Evolutionary conservation across 768 basidiomycete genomes (phyloP).

Genomic region (Podaxis rugospora): DNA sequence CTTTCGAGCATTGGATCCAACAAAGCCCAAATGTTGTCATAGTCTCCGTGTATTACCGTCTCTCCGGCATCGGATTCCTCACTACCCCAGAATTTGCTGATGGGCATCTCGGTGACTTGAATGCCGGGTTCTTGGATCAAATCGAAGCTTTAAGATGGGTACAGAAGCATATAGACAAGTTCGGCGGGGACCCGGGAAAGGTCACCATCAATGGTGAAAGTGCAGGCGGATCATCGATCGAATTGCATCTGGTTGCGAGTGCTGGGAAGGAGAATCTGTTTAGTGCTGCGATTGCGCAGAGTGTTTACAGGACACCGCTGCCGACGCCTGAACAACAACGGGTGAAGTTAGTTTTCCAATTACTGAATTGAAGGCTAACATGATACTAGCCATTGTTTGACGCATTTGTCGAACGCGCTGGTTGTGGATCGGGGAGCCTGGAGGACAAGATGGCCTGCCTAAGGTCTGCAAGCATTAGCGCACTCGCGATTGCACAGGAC

Average conservation of each 20-base stretch:
- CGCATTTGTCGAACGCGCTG: conserved; percentile 44
- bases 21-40: conserved; percentile 59
- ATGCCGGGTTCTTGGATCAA: conserved; percentile 56
- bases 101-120: conserved; percentile 39
- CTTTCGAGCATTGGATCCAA: conserved; percentile 62
- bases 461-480: conserved; percentile 44
- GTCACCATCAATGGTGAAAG: conserved; percentile 63
- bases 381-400: conserved; percentile 44
- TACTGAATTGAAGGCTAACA: not conserved
- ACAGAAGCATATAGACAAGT: conserved; percentile 51
- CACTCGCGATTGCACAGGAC: conserved; percentile 53
- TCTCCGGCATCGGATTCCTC: conserved; percentile 62
- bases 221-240: conserved; percentile 51
- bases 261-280: conserved; percentile 35
- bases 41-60: conserved; percentile 64
- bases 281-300: conserved; percentile 56
- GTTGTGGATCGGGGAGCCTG: conserved; percentile 38
- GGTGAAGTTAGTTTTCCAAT: conserved; percentile 27
- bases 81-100: conserved; percentile 42
- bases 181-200: conserved; percentile 57
- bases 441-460: conserved; percentile 40
- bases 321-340: conserved; percentile 47
- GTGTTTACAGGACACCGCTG: conserved; percentile 49
- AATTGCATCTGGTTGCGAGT: conserved; percentile 52
- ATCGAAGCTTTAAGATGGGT: conserved; percentile 63